These are phyloP conservation scores for Apiospora pterosperma DNA, from an alignment of 2,329 filamentous ascomycete genomes.

Conservation along the genomic window DNA sequence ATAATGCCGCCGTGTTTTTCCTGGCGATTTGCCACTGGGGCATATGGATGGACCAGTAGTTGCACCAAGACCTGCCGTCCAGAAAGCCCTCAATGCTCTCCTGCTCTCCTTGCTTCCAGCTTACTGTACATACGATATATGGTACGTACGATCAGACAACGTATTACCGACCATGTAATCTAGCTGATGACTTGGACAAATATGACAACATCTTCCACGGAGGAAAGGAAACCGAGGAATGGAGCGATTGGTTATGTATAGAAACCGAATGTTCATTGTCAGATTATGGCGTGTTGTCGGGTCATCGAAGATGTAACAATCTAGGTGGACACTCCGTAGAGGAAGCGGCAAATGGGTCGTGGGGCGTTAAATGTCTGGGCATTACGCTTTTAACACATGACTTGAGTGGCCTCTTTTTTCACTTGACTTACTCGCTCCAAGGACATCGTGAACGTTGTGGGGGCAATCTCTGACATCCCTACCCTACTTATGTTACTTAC, in stretches of 20 bases:
- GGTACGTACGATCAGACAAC: too few relatives aligned
- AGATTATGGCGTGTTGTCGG: slow-evolving; percentile 1
- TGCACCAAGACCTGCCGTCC: neutral
- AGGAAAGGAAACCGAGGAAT: too few relatives aligned
- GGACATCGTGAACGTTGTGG: too few relatives aligned
- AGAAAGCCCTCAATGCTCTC: too few relatives aligned
- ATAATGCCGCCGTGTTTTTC: neutral
- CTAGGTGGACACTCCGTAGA: neutral
- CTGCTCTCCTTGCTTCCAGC: too few relatives aligned
- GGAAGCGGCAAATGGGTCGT: neutral
- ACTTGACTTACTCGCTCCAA: neutral
- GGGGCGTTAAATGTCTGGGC: neutral
- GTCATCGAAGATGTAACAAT: neutral
- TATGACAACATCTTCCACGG: too few relatives aligned
- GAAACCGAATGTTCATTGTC: neutral
- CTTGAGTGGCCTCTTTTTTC: neutral
- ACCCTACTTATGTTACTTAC: neutral
- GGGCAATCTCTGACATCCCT: neutral
- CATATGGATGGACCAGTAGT: neutral
- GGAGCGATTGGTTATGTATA: too few relatives aligned
- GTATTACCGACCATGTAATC: too few relatives aligned
- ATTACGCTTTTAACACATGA: neutral
- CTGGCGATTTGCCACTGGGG: neutral
- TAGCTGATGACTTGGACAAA: too few relatives aligned
- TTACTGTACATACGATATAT: too few relatives aligned